Evolutionary conservation across 257 asterid species (phyloP).

Genomic region (Scutellaria galericulata): DNA sequence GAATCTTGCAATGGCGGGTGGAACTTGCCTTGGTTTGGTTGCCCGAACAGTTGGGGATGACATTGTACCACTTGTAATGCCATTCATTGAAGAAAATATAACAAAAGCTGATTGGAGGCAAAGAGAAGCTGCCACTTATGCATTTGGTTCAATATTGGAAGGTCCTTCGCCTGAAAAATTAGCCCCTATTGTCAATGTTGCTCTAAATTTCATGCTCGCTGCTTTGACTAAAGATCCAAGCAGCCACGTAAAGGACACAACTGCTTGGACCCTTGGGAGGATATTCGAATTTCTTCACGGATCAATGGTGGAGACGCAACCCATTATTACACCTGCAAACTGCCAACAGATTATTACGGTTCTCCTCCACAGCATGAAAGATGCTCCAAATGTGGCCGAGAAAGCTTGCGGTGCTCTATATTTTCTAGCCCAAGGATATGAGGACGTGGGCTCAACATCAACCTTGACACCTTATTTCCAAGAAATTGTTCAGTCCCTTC

Average conservation of each 20-base stretch:
- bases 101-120: slow-evolving; percentile 70
- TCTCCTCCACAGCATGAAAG: slow-evolving; percentile 86
- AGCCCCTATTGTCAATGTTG: slow-evolving; percentile 57
- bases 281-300: slow-evolving; percentile 70
- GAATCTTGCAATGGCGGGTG: slow-evolving; percentile 77
- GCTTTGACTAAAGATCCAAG: slow-evolving; percentile 62
- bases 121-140: slow-evolving; percentile 72
- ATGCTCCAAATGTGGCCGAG: slow-evolving; percentile 85
- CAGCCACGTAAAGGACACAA: slow-evolving; percentile 67
- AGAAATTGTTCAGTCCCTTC: slow-evolving; percentile 77
- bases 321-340: slow-evolving; percentile 71
- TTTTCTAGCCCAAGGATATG: slow-evolving; percentile 77
- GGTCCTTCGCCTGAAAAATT: slow-evolving; percentile 65
- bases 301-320: slow-evolving; percentile 57
- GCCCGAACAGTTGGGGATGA: slow-evolving; percentile 70
- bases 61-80: slow-evolving; percentile 61
- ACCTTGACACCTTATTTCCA: slow-evolving; percentile 80
- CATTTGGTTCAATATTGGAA: slow-evolving; percentile 70
- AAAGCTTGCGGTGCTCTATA: slow-evolving; percentile 89
- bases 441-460: slow-evolving; percentile 70
- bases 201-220: slow-evolving; percentile 62
- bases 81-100: slow-evolving; percentile 61
- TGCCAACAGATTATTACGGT: slow-evolving; percentile 74
- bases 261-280: slow-evolving; percentile 68
- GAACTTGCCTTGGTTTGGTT: slow-evolving; percentile 72